Evolutionary conservation across 192 early-diverging fungal genomes (phyloP), one percentile per base, ranked within the genome.

Genomic region (Kickxella alabastrina): DNA sequence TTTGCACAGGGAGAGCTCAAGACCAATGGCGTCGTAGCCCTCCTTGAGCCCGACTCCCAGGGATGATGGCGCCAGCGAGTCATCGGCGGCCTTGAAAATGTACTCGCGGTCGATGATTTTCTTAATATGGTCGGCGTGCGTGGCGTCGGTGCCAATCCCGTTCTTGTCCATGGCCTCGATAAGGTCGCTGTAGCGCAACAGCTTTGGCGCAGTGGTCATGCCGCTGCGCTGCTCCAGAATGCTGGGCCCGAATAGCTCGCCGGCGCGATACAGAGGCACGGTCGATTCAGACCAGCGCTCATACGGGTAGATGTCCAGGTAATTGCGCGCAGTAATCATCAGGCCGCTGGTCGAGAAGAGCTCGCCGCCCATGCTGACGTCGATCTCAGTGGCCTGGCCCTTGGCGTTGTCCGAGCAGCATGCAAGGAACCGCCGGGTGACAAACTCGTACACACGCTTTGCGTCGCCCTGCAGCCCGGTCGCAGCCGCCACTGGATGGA

Each of bases 91-190:
- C 43, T 93, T 88, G 39, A 83, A 78, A 3, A 81, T 85, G 62
- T 99, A 99, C 31, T 94, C 82, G 10, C 96, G 83, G 2, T 88
- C 86, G 10, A 85, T 81, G 27, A 99, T 89, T 42, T 84, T 97
- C 57, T 92, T 90, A 59, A 99, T 99, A 48, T 97, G 95, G 27
- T 95, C 89, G 7, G 87, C 87, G 25, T 97, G 96, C 0, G 94
- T 99, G 0, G 96, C 95, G 65, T 99, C 96, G 6, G 96, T 99
- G 12, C 93, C 96, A 34, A 99, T 97, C 14, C 89, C 91, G 56
- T 88, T 87, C 64, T 88, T 85, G 49, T 97, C 91, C 93, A 99
- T 96, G 18, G 88, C 50, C 0, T 76, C 78, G 57, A 99, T 92
- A 27, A 99, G 76, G 26, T 97, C 92, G 10, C 83, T 74, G 53